These are phyloP conservation scores for Lantana camara DNA, from an alignment of 257 asterid species.

Conservation along the genomic window DNA sequence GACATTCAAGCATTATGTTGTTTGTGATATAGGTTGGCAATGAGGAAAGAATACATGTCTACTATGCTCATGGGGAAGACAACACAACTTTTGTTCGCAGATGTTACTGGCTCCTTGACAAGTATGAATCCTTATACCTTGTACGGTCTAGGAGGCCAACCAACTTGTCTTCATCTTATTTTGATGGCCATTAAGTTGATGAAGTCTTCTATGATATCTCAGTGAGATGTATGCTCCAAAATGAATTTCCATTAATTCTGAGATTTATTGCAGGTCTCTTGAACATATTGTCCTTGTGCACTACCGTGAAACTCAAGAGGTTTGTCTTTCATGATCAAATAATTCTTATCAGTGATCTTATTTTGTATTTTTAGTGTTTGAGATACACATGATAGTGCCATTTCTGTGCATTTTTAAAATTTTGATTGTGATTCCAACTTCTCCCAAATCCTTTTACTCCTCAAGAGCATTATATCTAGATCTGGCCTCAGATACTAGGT, in stretches of 20 bases:
- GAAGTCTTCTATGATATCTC: conserved; percentile 18
- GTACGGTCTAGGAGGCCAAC: conserved; percentile 14
- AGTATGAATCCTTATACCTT: conserved; percentile 53
- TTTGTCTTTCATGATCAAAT: conserved; percentile 39
- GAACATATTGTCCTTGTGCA: conserved; percentile 98
- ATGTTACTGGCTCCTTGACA: conserved; percentile 98
- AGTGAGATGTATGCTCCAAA: conserved; percentile 16
- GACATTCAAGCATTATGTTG: conserved; percentile 29
- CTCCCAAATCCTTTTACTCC: background rate
- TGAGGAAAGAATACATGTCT: conserved; percentile 95
- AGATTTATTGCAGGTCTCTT: conserved; percentile 65
- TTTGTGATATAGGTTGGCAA: conserved; percentile 74
- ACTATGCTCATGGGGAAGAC: conserved; percentile 98
- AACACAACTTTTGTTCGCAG: conserved; percentile 92
- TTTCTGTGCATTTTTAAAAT: background rate
- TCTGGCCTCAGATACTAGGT: background rate
- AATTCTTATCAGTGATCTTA: conserved; percentile 10
- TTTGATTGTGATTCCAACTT: background rate
- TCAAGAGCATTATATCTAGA: background rate
- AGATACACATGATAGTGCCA: background rate
- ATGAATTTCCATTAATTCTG: conserved; percentile 23
- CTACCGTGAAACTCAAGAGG: conserved; percentile 99
- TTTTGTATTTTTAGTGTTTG: background rate
- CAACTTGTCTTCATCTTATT: conserved; percentile 18
- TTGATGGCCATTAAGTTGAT: conserved; percentile 21